Evolutionary conservation across 257 asterid species (phyloP), one percentile per base, ranked within the genome.

Genomic region (Fraxinus excelsior): DNA sequence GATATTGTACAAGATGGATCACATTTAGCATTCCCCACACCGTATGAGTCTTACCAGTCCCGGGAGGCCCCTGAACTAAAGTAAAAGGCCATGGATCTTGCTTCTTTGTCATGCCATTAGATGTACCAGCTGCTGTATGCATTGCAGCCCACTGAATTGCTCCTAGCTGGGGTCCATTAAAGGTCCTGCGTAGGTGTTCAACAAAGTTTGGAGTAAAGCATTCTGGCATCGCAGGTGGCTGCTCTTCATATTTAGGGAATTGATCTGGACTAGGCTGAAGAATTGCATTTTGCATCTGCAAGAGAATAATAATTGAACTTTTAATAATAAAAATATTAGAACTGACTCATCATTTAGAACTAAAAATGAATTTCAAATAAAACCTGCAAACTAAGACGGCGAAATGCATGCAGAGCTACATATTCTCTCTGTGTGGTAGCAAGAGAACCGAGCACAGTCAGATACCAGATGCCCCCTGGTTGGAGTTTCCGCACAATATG

Each of bases 1-100:
- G 99, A 80, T 96, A 96, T 91, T 96, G 99, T 83, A 96, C 98
- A 71, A 96, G 96, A 89, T 96, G 99, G 85, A 96, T 96, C 19
- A 96, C 99, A 74, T 91, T 96, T 73, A 96, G 92, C 99, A 96
- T 96, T 80, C 99, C 99, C 98, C 98, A 96, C 56, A 96, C 99
- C 4, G 99, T 96, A 75, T 96, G 98, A 11, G 99, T 96, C 86
- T 96, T 96, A 62, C 99, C 99, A 64, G 99, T 96, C 49, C 99
- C 99, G 51, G 99, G 99, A 35, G 99, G 99, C 51, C 99, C 99
- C 84, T 96, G 99, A 73, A 96, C 99, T 79, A 96, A 81, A 62
- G 99, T 96, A 82, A 96, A 96, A 25, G 99, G 98, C 97, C 99
- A 96, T 23, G 97, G 98, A 34, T 94, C 98, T 86, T 93, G 97